Percentiles rank a stretch among this genome's conserved stretches.
These are phyloP conservation scores for Gloeophyllum trabeum DNA, from an alignment of 768 basidiomycete genomes.

Conservation along the genomic window DNA sequence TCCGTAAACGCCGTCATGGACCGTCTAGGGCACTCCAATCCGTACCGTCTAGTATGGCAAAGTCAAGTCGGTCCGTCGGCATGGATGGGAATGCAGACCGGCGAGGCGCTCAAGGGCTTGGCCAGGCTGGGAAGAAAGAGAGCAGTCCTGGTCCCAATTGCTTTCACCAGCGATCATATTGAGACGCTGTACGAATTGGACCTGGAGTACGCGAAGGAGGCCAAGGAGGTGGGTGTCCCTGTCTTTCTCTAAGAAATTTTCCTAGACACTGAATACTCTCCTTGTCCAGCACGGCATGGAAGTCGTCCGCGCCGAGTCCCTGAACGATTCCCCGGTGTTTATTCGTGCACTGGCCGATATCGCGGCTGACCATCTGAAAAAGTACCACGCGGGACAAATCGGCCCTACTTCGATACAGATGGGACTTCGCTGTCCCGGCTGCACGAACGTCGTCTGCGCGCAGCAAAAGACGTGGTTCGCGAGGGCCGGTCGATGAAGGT, in stretches of 20 bases:
- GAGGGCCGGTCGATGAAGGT: slow-evolving; percentile 54
- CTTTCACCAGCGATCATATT: slow-evolving; percentile 98
- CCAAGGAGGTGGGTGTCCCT: slow-evolving; percentile 58
- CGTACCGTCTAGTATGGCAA: slow-evolving; percentile 96
- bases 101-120: slow-evolving; percentile 81
- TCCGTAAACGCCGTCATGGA: slow-evolving; percentile 92
- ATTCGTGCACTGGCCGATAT: slow-evolving; percentile 93
- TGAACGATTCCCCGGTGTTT: slow-evolving; percentile 95
- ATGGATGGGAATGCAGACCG: slow-evolving; percentile 98
- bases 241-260: neutral
- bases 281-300: slow-evolving; percentile 74
- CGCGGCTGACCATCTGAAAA: slow-evolving; percentile 64
- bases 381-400: slow-evolving; percentile 38
- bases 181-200: slow-evolving; percentile 97
- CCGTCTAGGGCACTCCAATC: slow-evolving; percentile 65
- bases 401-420: slow-evolving; percentile 72
- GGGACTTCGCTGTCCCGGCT: slow-evolving; percentile 85
- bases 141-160: slow-evolving; percentile 83
- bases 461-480: slow-evolving; percentile 87
- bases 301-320: slow-evolving; percentile 76
- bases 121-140: slow-evolving; percentile 68
- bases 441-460: slow-evolving; percentile 80
- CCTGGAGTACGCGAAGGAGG: slow-evolving; percentile 87
- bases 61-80: slow-evolving; percentile 93
- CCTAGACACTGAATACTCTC: neutral